These are phyloP conservation scores for Linnemannia exigua DNA, from an alignment of 192 early-diverging fungal species.

Conservation along the genomic window DNA sequence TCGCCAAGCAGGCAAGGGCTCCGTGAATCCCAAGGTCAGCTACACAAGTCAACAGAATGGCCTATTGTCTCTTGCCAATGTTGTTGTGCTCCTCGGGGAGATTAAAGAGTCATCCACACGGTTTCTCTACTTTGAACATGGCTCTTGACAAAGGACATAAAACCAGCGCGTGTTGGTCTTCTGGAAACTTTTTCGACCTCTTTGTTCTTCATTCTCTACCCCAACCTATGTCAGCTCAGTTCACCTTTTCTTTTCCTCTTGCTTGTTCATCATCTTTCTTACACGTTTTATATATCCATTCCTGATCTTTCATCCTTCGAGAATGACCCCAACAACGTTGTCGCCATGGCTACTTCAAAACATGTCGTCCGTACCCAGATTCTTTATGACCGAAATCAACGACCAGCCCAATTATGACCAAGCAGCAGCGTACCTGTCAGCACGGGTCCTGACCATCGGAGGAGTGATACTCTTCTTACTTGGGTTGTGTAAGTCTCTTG, in stretches of 20 bases:
- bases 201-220: neutral
- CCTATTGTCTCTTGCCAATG: neutral
- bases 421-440: conserved; percentile 22
- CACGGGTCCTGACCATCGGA: conserved; percentile 17
- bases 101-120: neutral
- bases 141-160: neutral
- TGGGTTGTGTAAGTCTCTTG: conserved; percentile 16
- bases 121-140: neutral
- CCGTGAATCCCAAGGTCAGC: too few relatives aligned
- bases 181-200: neutral
- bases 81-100: neutral
- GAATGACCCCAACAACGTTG: neutral
- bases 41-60: neutral
- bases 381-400: neutral
- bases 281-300: neutral
- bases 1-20: too few relatives aligned
- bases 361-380: neutral
- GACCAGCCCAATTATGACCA: neutral
- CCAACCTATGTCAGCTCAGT: neutral
- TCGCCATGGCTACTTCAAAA: conserved; percentile 19
- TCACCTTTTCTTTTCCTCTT: neutral
- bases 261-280: neutral
- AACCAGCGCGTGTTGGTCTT: neutral
- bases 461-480: conserved; percentile 16
- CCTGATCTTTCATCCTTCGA: neutral